Evolutionary conservation across 2,329 filamentous ascomycete genomes (phyloP), one percentile per base, ranked within the genome.

Genomic region (Penicillium digitatum): DNA sequence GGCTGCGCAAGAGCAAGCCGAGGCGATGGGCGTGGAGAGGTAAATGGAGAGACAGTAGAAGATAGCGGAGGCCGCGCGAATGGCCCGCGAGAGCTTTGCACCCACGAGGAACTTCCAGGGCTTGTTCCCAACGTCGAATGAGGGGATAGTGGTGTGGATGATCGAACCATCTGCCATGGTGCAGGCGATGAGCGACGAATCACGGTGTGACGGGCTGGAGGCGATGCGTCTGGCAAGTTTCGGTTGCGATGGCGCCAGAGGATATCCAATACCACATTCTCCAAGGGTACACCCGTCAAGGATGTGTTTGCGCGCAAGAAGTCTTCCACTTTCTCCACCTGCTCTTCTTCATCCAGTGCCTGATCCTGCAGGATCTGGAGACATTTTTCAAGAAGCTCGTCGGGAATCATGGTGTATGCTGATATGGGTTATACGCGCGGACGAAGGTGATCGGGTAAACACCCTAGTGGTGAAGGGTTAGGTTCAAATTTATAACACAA

Each of bases 111-210:
- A 55, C 88, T 88, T 44, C 91, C 84, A n/a, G 90, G 89, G 64
- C 88, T 91, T 44, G 90, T 88, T 34, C 85, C 87, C 27, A 78
- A 75, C 52, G 90, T 82, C 51, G 90, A 86, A 61, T 92, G 92
- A 44, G 91, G 95, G 35, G 90, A 89, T 31, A 91, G 75, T 46
- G 93, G 91, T 32, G 93, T 96, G 10, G 86, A 83, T 69, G 81
- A 84, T 61, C 88, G 81, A 63, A 83, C 81, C 65, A 86, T 81
- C 69, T 93, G 90, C 93, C 94, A 97, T 44, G 93, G 91, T 46
- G 94, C 92, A 46, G 94, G 94, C 38, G 94, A 97, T 10, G 90
- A 87, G 57, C 92, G 87, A 63, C 94, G 90, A 66, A 97, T 87
- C 67, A 95, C 87, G 48, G 89, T 93, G 74, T 95, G 89, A 63